Percentiles rank a stretch among this genome's conserved stretches.
phyloP scores from a whole-genome alignment of 2,329 filamentous ascomycete genomes.

The Ophiostoma sp. region DNA sequence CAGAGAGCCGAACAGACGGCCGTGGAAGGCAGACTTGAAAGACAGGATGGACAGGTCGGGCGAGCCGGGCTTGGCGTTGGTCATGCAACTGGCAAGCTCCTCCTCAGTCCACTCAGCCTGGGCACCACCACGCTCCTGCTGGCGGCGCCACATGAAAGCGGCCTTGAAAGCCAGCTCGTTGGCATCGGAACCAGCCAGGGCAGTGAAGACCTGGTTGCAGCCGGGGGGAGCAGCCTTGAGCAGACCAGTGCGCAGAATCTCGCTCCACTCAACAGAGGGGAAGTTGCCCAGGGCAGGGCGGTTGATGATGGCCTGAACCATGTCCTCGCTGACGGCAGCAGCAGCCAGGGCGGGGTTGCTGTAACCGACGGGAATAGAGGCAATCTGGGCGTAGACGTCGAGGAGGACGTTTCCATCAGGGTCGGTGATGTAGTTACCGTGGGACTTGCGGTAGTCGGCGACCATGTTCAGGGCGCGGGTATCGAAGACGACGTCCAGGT shows the following conservation, averaged over 20 bases:
- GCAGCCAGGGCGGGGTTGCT: slow-evolving; percentile 74
- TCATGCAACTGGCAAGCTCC: slow-evolving; percentile 71
- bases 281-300: slow-evolving; percentile 87
- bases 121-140: slow-evolving; percentile 71
- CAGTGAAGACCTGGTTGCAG: slow-evolving; percentile 83
- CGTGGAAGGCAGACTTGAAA: slow-evolving; percentile 86
- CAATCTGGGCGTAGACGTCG: slow-evolving; percentile 86
- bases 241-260: slow-evolving; percentile 72
- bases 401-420: slow-evolving; percentile 66
- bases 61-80: slow-evolving; percentile 71
- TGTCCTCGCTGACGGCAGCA: slow-evolving; percentile 68
- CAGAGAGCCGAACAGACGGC: slow-evolving; percentile 79
- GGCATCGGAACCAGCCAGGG: slow-evolving; percentile 81
- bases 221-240: slow-evolving; percentile 79
- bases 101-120: slow-evolving; percentile 72
- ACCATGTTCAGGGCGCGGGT: slow-evolving; percentile 81
- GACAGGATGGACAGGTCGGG: slow-evolving; percentile 77
- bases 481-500: slow-evolving; percentile 76
- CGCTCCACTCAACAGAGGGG: slow-evolving; percentile 76
- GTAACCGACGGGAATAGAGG: slow-evolving; percentile 87
- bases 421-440: slow-evolving; percentile 76
- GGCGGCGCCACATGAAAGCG: slow-evolving; percentile 86
- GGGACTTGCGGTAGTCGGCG: slow-evolving; percentile 66
- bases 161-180: slow-evolving; percentile 95
- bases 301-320: slow-evolving; percentile 78